These are phyloP conservation scores for Gymnopilus junonius DNA, from an alignment of 768 basidiomycete genomes.

Conservation along the genomic window DNA sequence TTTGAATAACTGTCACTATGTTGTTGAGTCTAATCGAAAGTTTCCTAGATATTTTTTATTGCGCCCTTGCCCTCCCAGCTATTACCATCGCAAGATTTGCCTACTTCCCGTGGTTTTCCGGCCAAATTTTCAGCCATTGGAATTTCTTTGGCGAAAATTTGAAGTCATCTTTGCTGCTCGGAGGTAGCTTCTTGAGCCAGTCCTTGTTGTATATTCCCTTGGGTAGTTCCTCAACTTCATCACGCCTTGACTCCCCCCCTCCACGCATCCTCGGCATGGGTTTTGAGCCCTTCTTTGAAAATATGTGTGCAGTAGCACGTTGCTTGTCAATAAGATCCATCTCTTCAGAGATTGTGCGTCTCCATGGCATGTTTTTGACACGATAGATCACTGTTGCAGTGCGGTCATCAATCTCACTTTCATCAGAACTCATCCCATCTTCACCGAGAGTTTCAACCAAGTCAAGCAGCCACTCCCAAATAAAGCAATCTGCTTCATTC, in stretches of 20 bases:
- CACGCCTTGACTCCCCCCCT: background rate
- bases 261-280: background rate
- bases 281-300: slow-evolving; percentile 12
- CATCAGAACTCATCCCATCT: slow-evolving; percentile 19
- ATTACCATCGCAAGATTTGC: no score
- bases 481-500: background rate
- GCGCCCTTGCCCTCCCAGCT: no score
- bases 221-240: background rate
- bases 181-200: background rate
- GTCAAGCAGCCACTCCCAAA: slow-evolving; percentile 12
- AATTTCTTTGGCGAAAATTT: background rate
- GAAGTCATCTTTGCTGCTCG: background rate
- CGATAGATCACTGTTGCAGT: background rate
- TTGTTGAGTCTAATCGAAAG: no score
- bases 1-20: no score
- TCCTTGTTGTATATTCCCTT: background rate
- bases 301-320: slow-evolving; percentile 7
- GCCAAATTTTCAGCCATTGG: background rate
- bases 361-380: slow-evolving; percentile 16
- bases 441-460: slow-evolving; percentile 12
- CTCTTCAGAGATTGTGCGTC: slow-evolving; percentile 6
- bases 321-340: slow-evolving; percentile 10
- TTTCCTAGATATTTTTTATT: no score
- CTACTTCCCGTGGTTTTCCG: no score
- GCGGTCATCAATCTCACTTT: slow-evolving; percentile 14